Conservation (phyloP, 2,329 filamentous ascomycete genomes). For the Ceratocystis papillata region DNA sequence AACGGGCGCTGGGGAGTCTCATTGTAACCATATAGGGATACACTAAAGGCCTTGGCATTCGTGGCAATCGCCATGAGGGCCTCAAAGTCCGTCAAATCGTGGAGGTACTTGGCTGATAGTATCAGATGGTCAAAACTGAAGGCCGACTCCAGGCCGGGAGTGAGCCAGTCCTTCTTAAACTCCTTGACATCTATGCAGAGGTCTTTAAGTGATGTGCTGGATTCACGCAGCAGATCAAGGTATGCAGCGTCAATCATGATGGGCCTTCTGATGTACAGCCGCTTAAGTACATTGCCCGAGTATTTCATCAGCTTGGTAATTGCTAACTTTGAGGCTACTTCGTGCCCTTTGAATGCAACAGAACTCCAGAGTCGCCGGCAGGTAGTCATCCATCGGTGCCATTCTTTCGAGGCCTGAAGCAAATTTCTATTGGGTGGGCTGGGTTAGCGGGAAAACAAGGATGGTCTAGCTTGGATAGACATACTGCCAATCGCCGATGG, state of each 20-base stretch:
- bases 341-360: background rate
- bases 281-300: background rate
- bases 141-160: background rate
- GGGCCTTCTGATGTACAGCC: background rate
- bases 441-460: background rate
- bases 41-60: background rate
- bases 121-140: background rate
- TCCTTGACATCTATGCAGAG: background rate
- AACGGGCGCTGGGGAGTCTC: background rate
- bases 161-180: background rate
- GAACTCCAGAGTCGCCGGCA: slow-evolving; percentile 8
- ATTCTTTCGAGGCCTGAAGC: slow-evolving; percentile 2
- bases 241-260: background rate
- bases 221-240: background rate
- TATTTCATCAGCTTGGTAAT: background rate
- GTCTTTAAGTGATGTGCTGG: background rate
- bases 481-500: slow-evolving; percentile 16
- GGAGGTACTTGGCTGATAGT: background rate
- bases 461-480: background rate
- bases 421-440: background rate
- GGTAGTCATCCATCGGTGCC: slow-evolving; percentile 5
- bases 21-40: background rate
- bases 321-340: background rate
- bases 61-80: background rate
- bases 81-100: background rate